Evolutionary conservation across 345 rosid genomes (phyloP), one percentile per base, ranked within the genome.

Genomic region (Populus simonii): DNA sequence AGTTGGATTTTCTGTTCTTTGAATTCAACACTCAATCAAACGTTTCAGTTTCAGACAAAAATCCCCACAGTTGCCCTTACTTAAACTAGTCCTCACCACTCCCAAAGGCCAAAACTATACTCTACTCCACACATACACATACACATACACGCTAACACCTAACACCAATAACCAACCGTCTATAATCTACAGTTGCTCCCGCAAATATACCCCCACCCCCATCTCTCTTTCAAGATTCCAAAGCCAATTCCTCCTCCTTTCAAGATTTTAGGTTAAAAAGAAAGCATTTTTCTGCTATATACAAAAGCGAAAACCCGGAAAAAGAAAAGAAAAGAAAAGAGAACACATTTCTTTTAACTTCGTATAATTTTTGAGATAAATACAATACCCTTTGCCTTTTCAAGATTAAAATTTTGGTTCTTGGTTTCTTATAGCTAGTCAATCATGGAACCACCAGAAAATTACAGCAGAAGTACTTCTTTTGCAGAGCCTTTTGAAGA

Each of bases 371-470:
- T 10, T 9, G 23, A n/a, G 9, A 57, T 57, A n/a, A n/a, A n/a
- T 11, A 57, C 3, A 41, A 57, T n/a, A 45, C 51, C 63, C 15
- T 57, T n/a, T 23, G 4, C 63, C 15, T 59, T 23, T 59, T 59
- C 63, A n/a, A 59, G 27, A n/a, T 59, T 59, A 59, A 23, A 4
- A 3, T 59, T 59, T 25, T 9, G 29, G 15, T n/a, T 59, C 63
- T 59, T 13, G 51, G 18, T 47, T 47, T 47, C 18, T 59, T 59
- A 0, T 59, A n/a, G 6, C 29, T n/a, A 23, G 29, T 10, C 39
- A 15, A 41, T 66, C 66, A 93, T 93, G 97, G 97, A 90, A 74
- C 80, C 91, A 8, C 92, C 89, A 61, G 93, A 88, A 73, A 79
- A 59, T 51, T 65, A 11, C 57, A 61, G 36, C 71, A 33, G 55